Conservation (phyloP, 371 early-diverging fungal genomes). For the Mucor sp. region DNA sequence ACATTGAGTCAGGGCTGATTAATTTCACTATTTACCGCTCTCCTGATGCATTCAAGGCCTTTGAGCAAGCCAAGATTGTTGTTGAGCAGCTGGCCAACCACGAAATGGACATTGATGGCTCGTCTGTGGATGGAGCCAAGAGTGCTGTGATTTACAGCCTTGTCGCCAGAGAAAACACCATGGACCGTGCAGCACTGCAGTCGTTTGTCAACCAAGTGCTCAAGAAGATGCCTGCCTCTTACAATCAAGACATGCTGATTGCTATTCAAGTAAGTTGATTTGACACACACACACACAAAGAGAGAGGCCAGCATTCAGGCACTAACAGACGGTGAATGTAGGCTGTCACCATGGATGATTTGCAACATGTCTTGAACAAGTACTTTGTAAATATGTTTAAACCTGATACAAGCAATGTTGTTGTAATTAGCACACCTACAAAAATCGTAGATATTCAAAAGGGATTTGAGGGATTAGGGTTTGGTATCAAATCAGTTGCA, state of each 20-base stretch:
- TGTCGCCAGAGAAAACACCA: conserved; percentile 59
- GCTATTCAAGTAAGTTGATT: conserved; percentile 40
- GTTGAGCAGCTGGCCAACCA: conserved; percentile 52
- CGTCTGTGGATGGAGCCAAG: conserved; percentile 66
- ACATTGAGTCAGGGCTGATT: conserved; percentile 57
- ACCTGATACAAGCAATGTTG: conserved; percentile 54
- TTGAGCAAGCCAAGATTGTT: conserved; percentile 58
- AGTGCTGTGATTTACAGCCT: conserved; percentile 66
- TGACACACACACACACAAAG: background rate
- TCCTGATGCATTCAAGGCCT: conserved; percentile 63
- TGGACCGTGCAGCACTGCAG: conserved; percentile 60
- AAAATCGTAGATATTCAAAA: conserved; percentile 54
- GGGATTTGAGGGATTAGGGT: conserved; percentile 42
- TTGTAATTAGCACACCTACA: conserved; percentile 56
- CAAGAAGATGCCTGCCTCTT: conserved; percentile 55
- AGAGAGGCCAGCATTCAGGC: no score
- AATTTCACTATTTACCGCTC: conserved; percentile 60
- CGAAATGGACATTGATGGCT: conserved; percentile 55
- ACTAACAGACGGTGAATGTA: conserved; percentile 12
- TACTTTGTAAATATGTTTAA: conserved; percentile 61
- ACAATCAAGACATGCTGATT: conserved; percentile 53
- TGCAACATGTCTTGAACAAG: conserved; percentile 39
- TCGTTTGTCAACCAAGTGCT: conserved; percentile 64
- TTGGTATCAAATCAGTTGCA: conserved; percentile 31
- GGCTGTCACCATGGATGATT: conserved; percentile 47